Evolutionary conservation across 2,329 filamentous ascomycete species (phyloP).

Genomic region (Hymenotorrendiella dingleyae): DNA sequence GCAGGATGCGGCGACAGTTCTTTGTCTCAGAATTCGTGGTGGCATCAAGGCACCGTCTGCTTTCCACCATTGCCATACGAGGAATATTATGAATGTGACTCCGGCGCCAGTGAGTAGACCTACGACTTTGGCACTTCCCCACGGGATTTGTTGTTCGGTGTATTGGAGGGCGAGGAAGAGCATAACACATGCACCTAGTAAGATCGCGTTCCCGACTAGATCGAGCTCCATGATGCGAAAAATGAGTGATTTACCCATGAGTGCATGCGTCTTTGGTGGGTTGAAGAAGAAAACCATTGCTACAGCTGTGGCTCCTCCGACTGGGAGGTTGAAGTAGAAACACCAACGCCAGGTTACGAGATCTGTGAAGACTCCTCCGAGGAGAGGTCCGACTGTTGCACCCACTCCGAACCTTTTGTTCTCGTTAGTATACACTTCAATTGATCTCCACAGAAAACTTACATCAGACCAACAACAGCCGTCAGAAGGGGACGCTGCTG

Average conservation of each 20-base stretch:
- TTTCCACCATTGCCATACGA: slow-evolving; percentile 33
- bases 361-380: slow-evolving; percentile 33
- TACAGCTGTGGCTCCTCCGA: slow-evolving; percentile 24
- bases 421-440: neutral
- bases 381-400: slow-evolving; percentile 27
- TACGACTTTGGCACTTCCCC: slow-evolving; percentile 25
- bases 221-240: slow-evolving; percentile 36
- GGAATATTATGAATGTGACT: slow-evolving; percentile 25
- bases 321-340: slow-evolving; percentile 34
- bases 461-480: slow-evolving; percentile 28
- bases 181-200: slow-evolving; percentile 35
- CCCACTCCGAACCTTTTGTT: slow-evolving; percentile 17
- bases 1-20: slow-evolving; percentile 29
- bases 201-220: slow-evolving; percentile 36
- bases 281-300: slow-evolving; percentile 33
- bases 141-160: slow-evolving; percentile 33
- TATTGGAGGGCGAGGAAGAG: slow-evolving; percentile 42
- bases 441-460: slow-evolving; percentile 1
- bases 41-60: slow-evolving; percentile 44
- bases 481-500: slow-evolving; percentile 18
- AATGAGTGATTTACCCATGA: slow-evolving; percentile 29
- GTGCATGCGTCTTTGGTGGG: slow-evolving; percentile 34
- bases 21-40: slow-evolving; percentile 32
- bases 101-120: slow-evolving; percentile 28
- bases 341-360: slow-evolving; percentile 34